These are phyloP conservation scores for Betula pendula DNA, from an alignment of 306 rosid genomes.

Conservation along the genomic window DNA sequence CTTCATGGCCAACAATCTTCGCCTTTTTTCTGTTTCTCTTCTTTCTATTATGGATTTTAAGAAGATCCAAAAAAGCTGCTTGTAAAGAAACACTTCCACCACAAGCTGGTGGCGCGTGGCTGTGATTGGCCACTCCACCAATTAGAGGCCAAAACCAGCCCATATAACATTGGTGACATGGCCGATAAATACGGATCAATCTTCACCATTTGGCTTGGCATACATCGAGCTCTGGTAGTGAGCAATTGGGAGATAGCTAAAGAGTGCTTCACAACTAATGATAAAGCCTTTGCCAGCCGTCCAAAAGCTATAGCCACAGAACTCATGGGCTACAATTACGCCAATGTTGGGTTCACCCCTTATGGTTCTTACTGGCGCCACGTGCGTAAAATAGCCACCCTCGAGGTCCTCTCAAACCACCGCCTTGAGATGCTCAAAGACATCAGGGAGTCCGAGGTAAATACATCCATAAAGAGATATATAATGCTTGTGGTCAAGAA, in stretches of 20 bases:
- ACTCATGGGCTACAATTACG: constrained; percentile 27
- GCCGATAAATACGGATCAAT: too few relatives aligned
- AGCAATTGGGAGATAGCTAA: constrained; percentile 28
- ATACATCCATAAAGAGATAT: too few relatives aligned
- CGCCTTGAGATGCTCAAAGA: constrained; percentile 25
- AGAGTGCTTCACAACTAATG: constrained; percentile 28
- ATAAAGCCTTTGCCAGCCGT: constrained; percentile 27
- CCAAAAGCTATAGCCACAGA: constrained; percentile 31
- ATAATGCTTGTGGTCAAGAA: too few relatives aligned
- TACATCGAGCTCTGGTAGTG: constrained; percentile 21
- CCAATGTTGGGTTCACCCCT: constrained; percentile 28
- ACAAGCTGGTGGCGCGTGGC: too few relatives aligned
- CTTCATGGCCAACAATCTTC: too few relatives aligned
- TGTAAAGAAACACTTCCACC: too few relatives aligned
- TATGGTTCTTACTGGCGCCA: constrained; percentile 46
- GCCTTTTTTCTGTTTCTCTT: too few relatives aligned
- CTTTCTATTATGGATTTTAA: too few relatives aligned
- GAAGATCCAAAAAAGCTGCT: too few relatives aligned
- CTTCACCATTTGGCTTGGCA: constrained; percentile 30
- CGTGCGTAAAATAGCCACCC: constrained; percentile 31
- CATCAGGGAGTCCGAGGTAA: constrained; percentile 4
- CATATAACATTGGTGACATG: too few relatives aligned
- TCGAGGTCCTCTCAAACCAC: constrained; percentile 24
- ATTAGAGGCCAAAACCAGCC: too few relatives aligned
- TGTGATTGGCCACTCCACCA: too few relatives aligned